Evolutionary conservation across 2,329 filamentous ascomycete species (phyloP), one percentile per base, ranked within the genome.

Genomic region (Xylaria sp.): DNA sequence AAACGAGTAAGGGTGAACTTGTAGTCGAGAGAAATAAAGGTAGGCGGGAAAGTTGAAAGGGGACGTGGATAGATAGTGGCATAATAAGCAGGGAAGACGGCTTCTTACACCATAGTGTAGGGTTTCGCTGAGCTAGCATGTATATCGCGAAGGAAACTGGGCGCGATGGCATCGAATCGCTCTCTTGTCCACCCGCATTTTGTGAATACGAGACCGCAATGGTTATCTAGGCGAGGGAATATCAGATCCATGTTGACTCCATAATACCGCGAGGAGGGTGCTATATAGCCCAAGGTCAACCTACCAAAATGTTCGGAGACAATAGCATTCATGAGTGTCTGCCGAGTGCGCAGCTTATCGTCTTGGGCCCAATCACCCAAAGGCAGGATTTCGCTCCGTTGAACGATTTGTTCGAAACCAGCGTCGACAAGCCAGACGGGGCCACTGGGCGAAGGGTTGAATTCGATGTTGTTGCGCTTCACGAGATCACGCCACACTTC

Each of bases 361-460:
- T 79, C 77, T 23, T 70, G 69, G 0, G 75, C 74, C 72, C 76
- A 77, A 42, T 68, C 67, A 9, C 74, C 72, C 18, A 78, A 65
- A 0, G 77, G 77, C 30, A 79, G 60, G 65, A 76, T 75, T 63
- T 79, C 76, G 18, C 69, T 74, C 10, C 74, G 69, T 62, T 78
- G 75, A 0, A 72, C 68, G 18, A 77, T 71, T 37, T 67, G 68
- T 52, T 77, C 76, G 56, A 76, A 77, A n/a, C 76, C 76, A 2
- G 75, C 64, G 0, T 72, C 69, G 3, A 70, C 58, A 13, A 79
- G 67, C 65, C 71, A 74, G 7, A 66, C 66, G 5, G 72, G 66
- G 1, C 75, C 69, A 16, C 67, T 69, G 3, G 74, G 73, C 10
- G 73, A 69, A 0, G 77, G 76, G 57, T 77, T 76, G 53, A 74